phyloP scores from a whole-genome alignment of 1,139 yeast genomes.

The Starmera stellimalicola region DNA sequence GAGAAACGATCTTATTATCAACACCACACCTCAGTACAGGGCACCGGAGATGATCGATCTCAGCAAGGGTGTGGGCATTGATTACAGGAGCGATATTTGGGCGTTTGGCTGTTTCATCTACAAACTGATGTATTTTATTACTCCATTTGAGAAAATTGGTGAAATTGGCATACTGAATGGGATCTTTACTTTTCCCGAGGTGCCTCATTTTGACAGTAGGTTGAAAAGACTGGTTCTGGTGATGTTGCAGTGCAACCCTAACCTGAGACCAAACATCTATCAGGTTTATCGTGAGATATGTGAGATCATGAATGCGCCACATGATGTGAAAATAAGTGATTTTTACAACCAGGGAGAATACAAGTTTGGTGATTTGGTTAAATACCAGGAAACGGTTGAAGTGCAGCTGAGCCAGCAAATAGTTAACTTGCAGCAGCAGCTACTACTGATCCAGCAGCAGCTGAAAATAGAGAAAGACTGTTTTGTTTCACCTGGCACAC shows the following conservation, averaged over 20 bases:
- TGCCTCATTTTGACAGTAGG: conserved; percentile 49
- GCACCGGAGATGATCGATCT: conserved; percentile 79
- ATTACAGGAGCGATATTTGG: conserved; percentile 77
- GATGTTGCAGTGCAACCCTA: conserved; percentile 71
- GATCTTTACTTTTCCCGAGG: conserved; percentile 47
- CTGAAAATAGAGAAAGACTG: too few species aligned
- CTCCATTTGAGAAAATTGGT: conserved; percentile 71
- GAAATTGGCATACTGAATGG: conserved; percentile 68
- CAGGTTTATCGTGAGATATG: conserved; percentile 68
- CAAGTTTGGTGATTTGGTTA: conserved; percentile 26
- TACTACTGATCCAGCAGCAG: conserved; percentile 16
- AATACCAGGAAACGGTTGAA: conserved; percentile 25
- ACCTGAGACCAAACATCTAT: conserved; percentile 76
- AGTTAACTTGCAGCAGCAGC: conserved; percentile 21
- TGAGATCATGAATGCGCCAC: conserved; percentile 46
- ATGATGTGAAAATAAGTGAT: conserved; percentile 20
- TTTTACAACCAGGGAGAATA: conserved; percentile 29
- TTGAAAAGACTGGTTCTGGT: conserved; percentile 69
- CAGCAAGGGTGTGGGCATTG: conserved; percentile 55
- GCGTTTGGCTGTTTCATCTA: conserved; percentile 73
- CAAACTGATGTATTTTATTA: conserved; percentile 69
- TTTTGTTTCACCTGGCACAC: too few species aligned
- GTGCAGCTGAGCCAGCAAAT: conserved; percentile 20
- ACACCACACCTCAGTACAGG: conserved; percentile 78
- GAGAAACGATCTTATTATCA: conserved; percentile 59